Percentiles rank a stretch among this genome's conserved stretches.
These are phyloP conservation scores for Ceratocystis eucalypticola DNA, from an alignment of 2,329 filamentous ascomycete genomes.

Conservation along the genomic window DNA sequence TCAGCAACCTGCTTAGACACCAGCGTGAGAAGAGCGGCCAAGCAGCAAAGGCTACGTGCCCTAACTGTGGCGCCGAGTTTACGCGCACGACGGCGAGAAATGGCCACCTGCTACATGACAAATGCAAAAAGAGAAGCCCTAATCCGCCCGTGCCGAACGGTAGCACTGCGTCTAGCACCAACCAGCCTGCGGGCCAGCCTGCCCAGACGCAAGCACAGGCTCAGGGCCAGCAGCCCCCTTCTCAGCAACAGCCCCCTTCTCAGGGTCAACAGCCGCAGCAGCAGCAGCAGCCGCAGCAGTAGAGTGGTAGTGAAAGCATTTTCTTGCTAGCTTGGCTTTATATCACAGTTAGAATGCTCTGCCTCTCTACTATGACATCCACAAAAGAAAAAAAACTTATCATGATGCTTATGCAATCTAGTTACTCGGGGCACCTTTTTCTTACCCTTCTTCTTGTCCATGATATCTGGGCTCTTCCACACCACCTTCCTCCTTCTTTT, in stretches of 20 bases:
- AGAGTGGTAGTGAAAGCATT: neutral
- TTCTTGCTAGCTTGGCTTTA: neutral
- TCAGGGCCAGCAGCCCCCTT: neutral
- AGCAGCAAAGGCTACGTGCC: slow-evolving; percentile 75
- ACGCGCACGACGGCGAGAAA: slow-evolving; percentile 80
- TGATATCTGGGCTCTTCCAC: neutral
- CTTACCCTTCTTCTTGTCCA: neutral
- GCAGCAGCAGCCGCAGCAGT: neutral
- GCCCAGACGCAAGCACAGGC: neutral
- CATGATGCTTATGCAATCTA: slow-evolving; percentile 5
- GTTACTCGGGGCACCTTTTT: neutral
- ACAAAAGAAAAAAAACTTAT: neutral
- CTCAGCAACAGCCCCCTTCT: neutral
- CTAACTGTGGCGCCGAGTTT: slow-evolving; percentile 84
- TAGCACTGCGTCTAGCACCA: slow-evolving; percentile 4
- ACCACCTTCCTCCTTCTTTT: neutral
- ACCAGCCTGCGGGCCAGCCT: neutral
- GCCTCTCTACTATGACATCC: neutral
- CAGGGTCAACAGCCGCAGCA: neutral
- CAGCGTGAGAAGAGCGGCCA: slow-evolving; percentile 91
- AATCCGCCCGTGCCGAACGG: slow-evolving; percentile 6
- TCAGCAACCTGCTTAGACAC: slow-evolving; percentile 85
- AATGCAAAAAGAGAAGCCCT: slow-evolving; percentile 56
- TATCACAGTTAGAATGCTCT: neutral
- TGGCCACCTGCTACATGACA: slow-evolving; percentile 73